phyloP scores from a whole-genome alignment of 257 asterid species.

The Nicotiana obtusifolia region DNA sequence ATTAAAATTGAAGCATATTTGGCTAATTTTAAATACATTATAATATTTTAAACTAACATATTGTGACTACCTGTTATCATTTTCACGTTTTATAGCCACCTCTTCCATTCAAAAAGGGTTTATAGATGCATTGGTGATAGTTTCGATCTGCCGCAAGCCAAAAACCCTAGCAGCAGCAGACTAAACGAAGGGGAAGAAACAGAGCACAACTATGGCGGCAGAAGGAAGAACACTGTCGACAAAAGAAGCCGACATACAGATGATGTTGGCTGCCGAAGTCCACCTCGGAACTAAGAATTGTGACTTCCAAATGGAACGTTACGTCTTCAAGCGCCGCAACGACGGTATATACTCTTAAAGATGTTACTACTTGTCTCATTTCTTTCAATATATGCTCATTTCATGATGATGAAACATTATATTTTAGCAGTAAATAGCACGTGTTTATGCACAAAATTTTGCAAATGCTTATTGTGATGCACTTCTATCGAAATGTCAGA shows the following conservation, averaged over 20 bases:
- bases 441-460: background rate
- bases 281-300: conserved; percentile 23
- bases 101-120: background rate
- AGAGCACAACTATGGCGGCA: conserved; percentile 6
- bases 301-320: conserved; percentile 24
- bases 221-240: conserved; percentile 8
- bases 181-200: background rate
- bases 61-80: too few relatives aligned
- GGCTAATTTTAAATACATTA: too few relatives aligned
- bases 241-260: conserved; percentile 21
- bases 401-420: background rate
- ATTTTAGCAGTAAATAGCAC: background rate
- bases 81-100: too few relatives aligned
- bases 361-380: background rate
- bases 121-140: background rate
- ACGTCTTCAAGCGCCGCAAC: conserved; percentile 18
- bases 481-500: background rate
- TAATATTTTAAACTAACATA: too few relatives aligned
- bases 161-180: background rate
- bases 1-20: too few relatives aligned
- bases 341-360: conserved; percentile 8
- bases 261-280: conserved; percentile 27
- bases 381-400: background rate
- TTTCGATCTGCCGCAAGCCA: conserved; percentile 6
- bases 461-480: background rate